These are phyloP conservation scores for Kuraishia ogatae DNA, from an alignment of 805 yeast species.

Conservation along the genomic window DNA sequence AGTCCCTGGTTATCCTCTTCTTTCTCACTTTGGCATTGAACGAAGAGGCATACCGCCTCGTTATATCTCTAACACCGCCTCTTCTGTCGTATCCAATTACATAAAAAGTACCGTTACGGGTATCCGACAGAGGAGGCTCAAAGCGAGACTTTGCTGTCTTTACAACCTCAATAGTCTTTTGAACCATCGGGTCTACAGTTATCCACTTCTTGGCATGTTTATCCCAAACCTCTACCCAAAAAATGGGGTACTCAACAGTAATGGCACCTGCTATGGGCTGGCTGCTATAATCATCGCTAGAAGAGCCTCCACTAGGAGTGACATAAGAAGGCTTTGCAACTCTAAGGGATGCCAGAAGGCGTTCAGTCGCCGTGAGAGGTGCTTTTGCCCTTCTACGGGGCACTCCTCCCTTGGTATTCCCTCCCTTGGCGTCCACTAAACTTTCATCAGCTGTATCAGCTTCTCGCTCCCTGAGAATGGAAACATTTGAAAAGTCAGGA, in stretches of 20 bases:
- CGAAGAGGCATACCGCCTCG: constrained; percentile 67
- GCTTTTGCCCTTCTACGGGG: not conserved
- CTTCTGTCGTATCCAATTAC: constrained; percentile 67
- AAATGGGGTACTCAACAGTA: constrained; percentile 48
- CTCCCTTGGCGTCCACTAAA: too few species aligned
- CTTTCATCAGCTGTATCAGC: constrained; percentile 10
- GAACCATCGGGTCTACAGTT: constrained; percentile 75
- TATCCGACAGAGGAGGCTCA: constrained; percentile 64
- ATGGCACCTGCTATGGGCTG: constrained; percentile 4
- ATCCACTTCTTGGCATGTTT: constrained; percentile 63
- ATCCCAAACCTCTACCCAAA: constrained; percentile 96
- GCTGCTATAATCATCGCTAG: constrained; percentile 1
- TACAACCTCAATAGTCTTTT: constrained; percentile 49
- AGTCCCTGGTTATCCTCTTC: constrained; percentile 58
- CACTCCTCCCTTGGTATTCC: constrained; percentile 1
- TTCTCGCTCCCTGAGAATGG: not conserved
- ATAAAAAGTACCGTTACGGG: constrained; percentile 55
- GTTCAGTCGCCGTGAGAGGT: constrained; percentile 17
- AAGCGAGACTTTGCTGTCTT: constrained; percentile 29
- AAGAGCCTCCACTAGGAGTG: constrained; percentile 8
- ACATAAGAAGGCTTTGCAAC: constrained; percentile 12
- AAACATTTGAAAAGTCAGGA: constrained; percentile 58
- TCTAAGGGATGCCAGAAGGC: constrained; percentile 17
- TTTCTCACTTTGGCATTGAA: constrained; percentile 71
- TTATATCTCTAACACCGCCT: constrained; percentile 70